Base-by-base conservation (phyloP, 805 yeast genomes). In the Candida krabiensis region DNA sequence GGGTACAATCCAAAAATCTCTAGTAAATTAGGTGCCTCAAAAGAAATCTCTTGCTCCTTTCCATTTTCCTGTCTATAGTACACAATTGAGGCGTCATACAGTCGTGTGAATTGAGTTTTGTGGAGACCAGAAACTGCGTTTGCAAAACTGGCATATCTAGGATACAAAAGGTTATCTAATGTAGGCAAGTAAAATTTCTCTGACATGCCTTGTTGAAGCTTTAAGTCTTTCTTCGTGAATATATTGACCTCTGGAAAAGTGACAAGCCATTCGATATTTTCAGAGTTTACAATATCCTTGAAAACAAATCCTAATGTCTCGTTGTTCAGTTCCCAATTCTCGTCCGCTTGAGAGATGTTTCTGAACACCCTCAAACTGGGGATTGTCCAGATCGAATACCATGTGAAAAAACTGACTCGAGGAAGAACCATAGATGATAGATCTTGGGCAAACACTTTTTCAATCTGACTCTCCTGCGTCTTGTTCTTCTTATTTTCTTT, bases 221-320 rank as follows among this genome's bases (percentile, higher is more conserved):
- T 46, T 31, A 66, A 56, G 30, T 70, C 69, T 25, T 72, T 72
- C 9, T 72, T 66, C 0, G 80, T 75, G 58, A 77, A 74, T 6
- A 84, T 75, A 52, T 84, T 85, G 4, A 86, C 96, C 60, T 90
- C 97, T 0, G 97, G 97, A 48, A 89, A 89, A 7, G 86, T 46
- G 0, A 81, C 79, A 0, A 88, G 50, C 86, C 95, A 80, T 47
- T 58, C 51, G 5, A 39, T 67, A n/a, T 49, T 55, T 24, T 58
- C 69, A 2, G 69, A 67, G n/a, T 45, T 50, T 4, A 67, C 21
- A 15, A 71, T 50, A 15, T 57, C 51, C 7, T 58, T 56, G 42
- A 76, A 73, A 17, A 68, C 54, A 3, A 50, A 40, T 3, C 35
- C 56, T 37, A 40, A 53, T 46, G 53, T 58, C 37, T 55, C 58